A percentile compares a stretch with the other conserved stretches of the same genome.
These are phyloP conservation scores for Candida boidinii DNA, from an alignment of 805 yeast species.

Conservation along the genomic window DNA sequence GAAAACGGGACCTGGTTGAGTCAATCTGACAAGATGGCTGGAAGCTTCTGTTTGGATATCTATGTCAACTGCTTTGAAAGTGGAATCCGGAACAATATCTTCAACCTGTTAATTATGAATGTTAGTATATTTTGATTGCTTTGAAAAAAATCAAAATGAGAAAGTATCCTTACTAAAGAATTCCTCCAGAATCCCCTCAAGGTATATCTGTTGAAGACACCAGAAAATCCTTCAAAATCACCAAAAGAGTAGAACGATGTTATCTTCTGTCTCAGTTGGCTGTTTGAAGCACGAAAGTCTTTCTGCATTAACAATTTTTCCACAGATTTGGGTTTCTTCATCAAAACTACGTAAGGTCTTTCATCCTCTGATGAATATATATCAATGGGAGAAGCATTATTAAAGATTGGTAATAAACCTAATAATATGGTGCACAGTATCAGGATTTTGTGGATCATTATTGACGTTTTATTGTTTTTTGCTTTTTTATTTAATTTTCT, in stretches of 20 bases:
- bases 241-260: constrained; percentile 57
- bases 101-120: constrained; percentile 30
- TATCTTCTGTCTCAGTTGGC: constrained; percentile 40
- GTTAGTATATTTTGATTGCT: not conserved
- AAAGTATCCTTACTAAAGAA: constrained; percentile 34
- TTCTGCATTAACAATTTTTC: constrained; percentile 41
- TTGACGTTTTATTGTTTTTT: no score
- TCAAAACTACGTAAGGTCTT: constrained; percentile 45
- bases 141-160: not conserved
- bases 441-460: no score
- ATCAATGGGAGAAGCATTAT: no score
- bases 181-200: constrained; percentile 40
- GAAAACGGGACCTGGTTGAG: constrained; percentile 32
- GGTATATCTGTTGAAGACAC: constrained; percentile 43
- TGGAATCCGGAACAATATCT: constrained; percentile 60
- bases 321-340: constrained; percentile 40
- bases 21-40: constrained; percentile 53
- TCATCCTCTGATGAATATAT: no score
- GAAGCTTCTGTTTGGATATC: constrained; percentile 31
- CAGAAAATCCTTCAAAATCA: constrained; percentile 60
- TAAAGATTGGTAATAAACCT: no score
- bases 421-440: no score
- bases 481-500: no score
- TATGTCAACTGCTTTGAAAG: constrained; percentile 45
- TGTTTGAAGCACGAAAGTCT: constrained; percentile 20